Evolutionary conservation across 768 basidiomycete genomes (phyloP), one percentile per base, ranked within the genome.

Genomic region (Auricularia sp.): DNA sequence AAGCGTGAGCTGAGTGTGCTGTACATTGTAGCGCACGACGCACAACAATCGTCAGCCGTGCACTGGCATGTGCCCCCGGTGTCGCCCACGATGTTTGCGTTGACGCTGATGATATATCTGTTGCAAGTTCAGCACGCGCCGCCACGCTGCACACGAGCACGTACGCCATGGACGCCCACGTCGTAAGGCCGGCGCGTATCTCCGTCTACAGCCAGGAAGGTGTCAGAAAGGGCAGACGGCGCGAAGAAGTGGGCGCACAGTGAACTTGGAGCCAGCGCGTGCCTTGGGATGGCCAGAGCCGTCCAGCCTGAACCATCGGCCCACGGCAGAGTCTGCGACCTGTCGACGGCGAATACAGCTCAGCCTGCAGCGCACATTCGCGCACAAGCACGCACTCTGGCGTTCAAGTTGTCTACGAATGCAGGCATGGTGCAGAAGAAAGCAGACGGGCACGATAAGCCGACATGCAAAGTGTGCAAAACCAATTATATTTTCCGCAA

Each of bases 51-150:
- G 45, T 77, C 73, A 0, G 82, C 76, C 2, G 83, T 77, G 77
- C 92, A 94, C 47, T 83, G 88, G 70, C 92, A 94, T 3, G 90
- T 87, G 64, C 92, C 92, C 58, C 92, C 92, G 1, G 87, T 82
- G 69, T 87, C 84, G 2, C 85, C 80, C 39, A 94, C 72, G 68
- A 94, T 91, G 16, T 86, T 78, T 4, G 92, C 89, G 71, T 94
- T 94, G 71, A 94, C 92, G 33, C 90, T 89, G 67, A 92, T 59
- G 34, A 59, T 59, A 29, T 59, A 59, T 90, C 88, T 90, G 67
- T 18, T 21, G 5, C 42, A 42, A 54, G 64, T 24, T 66, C 92
- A 91, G 76, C 92, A 91, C 21, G 90, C 87, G 90, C 91, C 92
- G 37, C 88, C 85, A 3, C 87, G 88, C 82, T 89, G 66, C 18